Evolutionary conservation across 2,329 filamentous ascomycete genomes (phyloP), one percentile per base, ranked within the genome.

Genomic region (Colletotrichum chrysophilum): DNA sequence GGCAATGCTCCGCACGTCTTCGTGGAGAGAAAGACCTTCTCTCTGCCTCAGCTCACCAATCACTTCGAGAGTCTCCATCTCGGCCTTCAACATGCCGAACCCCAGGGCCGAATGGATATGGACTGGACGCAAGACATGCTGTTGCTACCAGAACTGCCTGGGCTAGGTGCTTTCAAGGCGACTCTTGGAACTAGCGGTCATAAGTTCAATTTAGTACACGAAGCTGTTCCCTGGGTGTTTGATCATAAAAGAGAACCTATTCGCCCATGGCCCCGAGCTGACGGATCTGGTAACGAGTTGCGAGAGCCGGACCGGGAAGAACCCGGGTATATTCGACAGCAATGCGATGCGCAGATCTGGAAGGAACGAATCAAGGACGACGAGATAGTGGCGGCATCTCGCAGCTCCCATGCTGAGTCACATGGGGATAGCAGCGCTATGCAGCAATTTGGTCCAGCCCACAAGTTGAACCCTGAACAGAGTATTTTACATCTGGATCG

Each of bases 41-140:
- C 89, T n/a, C 84, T 94, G 18, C 88, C 91, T 32, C 88, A 90
- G 68, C 88, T 94, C 71, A 89, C 90, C 76, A 90, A 88, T 71
- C 89, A 93, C 77, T 91, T 92, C 72, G 89, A 91, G 52, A 79
- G 80, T 64, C 81, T 80, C 24, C 88, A 89, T 77, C 70, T 85
- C 24, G 80, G 84, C 65, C 80, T 80, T 77, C 72, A 61, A 56
- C 60, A 76, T 77, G 58, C 26, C n/a, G 48, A 55, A 12, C 21
- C 79, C 70, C 62, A 78, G 73, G 60, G 72, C 7, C 75, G 78
- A 9, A 75, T 79, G 16, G 36, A n/a, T 13, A 74, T 85, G 43
- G 84, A 89, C 77, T 90, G 89, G 88, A 82, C 83, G 24, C 79
- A 81, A 7, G 84, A 88, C 52, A 90, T 90, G 88, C 81, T 90